Percentiles rank a stretch among this genome's conserved stretches.
Evolutionary conservation across 192 early-diverging fungal species (phyloP).

Genomic region (Coemansia sp.): DNA sequence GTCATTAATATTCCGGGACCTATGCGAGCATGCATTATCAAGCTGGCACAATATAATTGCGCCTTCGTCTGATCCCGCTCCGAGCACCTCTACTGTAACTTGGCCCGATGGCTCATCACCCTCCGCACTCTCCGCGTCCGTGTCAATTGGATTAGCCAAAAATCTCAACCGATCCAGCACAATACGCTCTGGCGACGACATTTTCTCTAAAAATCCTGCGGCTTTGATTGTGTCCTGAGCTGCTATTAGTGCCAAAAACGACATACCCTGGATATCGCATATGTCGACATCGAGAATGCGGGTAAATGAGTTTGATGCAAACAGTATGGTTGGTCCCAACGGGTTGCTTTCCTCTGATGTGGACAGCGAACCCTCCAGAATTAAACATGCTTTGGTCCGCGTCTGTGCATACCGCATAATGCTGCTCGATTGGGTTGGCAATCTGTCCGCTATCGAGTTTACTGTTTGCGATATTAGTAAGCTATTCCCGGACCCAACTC

Average conservation of each 20-base stretch:
- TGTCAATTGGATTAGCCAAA: conserved; percentile 5
- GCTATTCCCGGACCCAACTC: too few species aligned
- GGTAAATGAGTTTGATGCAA: conserved; percentile 33
- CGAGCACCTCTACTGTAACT: conserved; percentile 25
- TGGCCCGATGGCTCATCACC: not conserved
- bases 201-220: conserved; percentile 22
- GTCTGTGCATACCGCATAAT: conserved; percentile 8
- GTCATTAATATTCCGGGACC: not conserved
- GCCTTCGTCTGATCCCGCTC: conserved; percentile 35
- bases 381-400: conserved; percentile 25
- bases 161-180: conserved; percentile 11
- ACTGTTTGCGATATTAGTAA: not conserved
- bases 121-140: not conserved
- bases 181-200: conserved; percentile 5
- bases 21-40: not conserved
- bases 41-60: conserved; percentile 43
- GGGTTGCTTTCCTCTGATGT: not conserved
- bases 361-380: conserved; percentile 13
- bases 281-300: conserved; percentile 22
- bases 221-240: conserved; percentile 18
- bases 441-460: not conserved
- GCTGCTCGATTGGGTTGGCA: not conserved
- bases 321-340: conserved; percentile 25
- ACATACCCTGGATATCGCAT: conserved; percentile 30
- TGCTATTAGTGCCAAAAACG: conserved; percentile 25